Percentiles rank a stretch among this genome's conserved stretches.
Conservation (phyloP, 192 early-diverging fungal species). For the Coemansia sp. region DNA sequence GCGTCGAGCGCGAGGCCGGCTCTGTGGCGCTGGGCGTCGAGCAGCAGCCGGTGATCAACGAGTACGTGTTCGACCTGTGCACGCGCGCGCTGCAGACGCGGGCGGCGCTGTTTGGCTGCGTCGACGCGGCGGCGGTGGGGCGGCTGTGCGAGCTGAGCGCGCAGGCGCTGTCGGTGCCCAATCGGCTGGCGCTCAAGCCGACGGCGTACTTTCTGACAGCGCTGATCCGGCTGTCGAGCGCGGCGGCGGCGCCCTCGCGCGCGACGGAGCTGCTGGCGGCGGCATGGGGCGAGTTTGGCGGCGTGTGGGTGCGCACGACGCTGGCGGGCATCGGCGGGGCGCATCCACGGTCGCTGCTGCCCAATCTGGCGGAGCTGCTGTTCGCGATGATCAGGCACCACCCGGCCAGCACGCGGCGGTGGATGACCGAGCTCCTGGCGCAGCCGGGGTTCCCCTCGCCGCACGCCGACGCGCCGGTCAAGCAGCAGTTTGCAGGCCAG, state of each 20-base stretch:
- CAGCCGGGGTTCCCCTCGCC: conserved; percentile 31
- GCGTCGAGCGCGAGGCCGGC: conserved; percentile 21
- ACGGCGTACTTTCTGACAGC: conserved; percentile 34
- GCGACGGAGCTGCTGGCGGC: conserved; percentile 10
- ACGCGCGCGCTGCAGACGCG: conserved; percentile 31
- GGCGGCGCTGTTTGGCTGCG: conserved; percentile 8
- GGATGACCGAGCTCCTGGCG: conserved; percentile 27
- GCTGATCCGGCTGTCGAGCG: conserved; percentile 24
- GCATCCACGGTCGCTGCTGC: conserved; percentile 45
- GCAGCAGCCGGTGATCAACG: conserved; percentile 42
- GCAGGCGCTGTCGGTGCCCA: conserved; percentile 41
- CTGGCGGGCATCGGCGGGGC: conserved; percentile 41
- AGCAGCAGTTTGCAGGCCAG: conserved; percentile 34
- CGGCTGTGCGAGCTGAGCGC: conserved; percentile 32
- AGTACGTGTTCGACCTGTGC: conserved; percentile 32
- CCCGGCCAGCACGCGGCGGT: conserved; percentile 2
- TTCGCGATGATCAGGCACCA: conserved; percentile 42
- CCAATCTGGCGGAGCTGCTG: conserved; percentile 41
- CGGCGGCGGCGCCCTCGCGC: conserved; percentile 1
- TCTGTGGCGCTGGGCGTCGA: conserved; percentile 21
- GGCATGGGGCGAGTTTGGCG: conserved; percentile 28
- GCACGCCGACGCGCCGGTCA: conserved; percentile 15
- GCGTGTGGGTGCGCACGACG: conserved; percentile 33
- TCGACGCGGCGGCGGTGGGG: conserved; percentile 7
- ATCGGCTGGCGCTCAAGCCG: conserved; percentile 37